phyloP scores from a whole-genome alignment of 495 filamentous ascomycete species.

The Aspergillus wentii region DNA sequence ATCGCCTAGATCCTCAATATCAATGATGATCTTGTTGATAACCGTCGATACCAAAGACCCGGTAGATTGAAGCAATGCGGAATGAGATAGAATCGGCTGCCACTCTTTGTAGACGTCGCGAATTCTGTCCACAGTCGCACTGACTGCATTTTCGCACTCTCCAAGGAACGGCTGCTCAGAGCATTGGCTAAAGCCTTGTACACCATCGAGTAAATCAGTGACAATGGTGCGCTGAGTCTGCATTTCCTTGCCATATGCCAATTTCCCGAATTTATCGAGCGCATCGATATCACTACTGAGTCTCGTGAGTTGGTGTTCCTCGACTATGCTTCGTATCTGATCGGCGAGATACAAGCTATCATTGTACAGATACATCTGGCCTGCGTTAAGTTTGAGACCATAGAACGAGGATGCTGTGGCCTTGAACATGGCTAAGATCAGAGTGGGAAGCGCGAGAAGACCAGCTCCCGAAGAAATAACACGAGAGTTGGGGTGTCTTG shows the following conservation, averaged over 20 bases:
- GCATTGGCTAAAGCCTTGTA: slow-evolving; percentile 59
- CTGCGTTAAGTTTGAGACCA: slow-evolving; percentile 51
- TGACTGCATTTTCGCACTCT: slow-evolving; percentile 68
- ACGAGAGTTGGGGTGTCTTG: slow-evolving; percentile 41
- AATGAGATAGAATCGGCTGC: slow-evolving; percentile 74
- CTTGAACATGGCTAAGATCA: slow-evolving; percentile 86
- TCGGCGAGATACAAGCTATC: slow-evolving; percentile 77
- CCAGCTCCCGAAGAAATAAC: slow-evolving; percentile 69
- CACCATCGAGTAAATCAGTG: slow-evolving; percentile 76
- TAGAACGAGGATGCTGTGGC: slow-evolving; percentile 83
- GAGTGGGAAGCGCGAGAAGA: slow-evolving; percentile 74
- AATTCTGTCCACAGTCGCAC: slow-evolving; percentile 62
- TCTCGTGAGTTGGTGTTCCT: slow-evolving; percentile 46
- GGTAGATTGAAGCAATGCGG: slow-evolving; percentile 77
- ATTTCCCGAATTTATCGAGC: slow-evolving; percentile 73
- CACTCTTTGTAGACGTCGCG: slow-evolving; percentile 66
- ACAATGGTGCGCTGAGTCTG: slow-evolving; percentile 77
- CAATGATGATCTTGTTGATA: slow-evolving; percentile 72
- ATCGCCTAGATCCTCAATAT: slow-evolving; percentile 79
- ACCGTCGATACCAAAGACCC: slow-evolving; percentile 79
- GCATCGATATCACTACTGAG: slow-evolving; percentile 66
- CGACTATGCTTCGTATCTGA: slow-evolving; percentile 55
- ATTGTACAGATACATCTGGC: slow-evolving; percentile 93
- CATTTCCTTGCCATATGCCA: slow-evolving; percentile 85
- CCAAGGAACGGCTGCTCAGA: slow-evolving; percentile 56